Conservation (phyloP, 257 asterid genomes). For the Rauvolfia tetraphylla region DNA sequence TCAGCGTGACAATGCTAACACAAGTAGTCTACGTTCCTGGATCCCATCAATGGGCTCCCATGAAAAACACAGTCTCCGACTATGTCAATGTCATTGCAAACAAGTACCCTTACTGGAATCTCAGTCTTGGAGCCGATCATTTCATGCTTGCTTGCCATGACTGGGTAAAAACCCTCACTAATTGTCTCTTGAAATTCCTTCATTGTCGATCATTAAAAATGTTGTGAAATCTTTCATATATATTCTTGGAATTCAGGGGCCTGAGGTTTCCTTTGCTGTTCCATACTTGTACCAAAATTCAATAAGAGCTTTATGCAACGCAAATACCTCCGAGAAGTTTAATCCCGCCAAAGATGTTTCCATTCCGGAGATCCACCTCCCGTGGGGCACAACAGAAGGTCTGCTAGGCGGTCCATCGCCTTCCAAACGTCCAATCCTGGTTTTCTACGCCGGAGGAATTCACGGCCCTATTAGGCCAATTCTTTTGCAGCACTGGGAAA, state of each 20-base stretch:
- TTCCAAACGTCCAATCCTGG: slow-evolving; percentile 54
- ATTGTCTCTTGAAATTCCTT: not conserved
- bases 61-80: slow-evolving; percentile 29
- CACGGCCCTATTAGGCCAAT: slow-evolving; percentile 82
- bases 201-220: not conserved
- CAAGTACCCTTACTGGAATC: slow-evolving; percentile 73
- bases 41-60: slow-evolving; percentile 49
- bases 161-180: slow-evolving; percentile 43
- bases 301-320: slow-evolving; percentile 77
- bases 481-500: slow-evolving; percentile 74
- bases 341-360: slow-evolving; percentile 67
- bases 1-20: slow-evolving; percentile 56
- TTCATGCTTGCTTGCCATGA: slow-evolving; percentile 89
- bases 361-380: slow-evolving; percentile 73
- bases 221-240: not conserved
- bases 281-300: slow-evolving; percentile 65
- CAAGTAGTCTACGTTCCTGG: slow-evolving; percentile 36
- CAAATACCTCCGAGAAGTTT: slow-evolving; percentile 74
- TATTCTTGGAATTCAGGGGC: slow-evolving; percentile 44
- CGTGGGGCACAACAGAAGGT: slow-evolving; percentile 58
- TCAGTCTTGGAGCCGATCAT: slow-evolving; percentile 72
- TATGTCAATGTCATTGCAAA: slow-evolving; percentile 28
- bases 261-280: slow-evolving; percentile 58
- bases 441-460: slow-evolving; percentile 78
- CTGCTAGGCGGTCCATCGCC: slow-evolving; percentile 73